Base-by-base conservation (phyloP, 108 stramenopile species). In the Cyclotella choctawhatcheeana region DNA sequence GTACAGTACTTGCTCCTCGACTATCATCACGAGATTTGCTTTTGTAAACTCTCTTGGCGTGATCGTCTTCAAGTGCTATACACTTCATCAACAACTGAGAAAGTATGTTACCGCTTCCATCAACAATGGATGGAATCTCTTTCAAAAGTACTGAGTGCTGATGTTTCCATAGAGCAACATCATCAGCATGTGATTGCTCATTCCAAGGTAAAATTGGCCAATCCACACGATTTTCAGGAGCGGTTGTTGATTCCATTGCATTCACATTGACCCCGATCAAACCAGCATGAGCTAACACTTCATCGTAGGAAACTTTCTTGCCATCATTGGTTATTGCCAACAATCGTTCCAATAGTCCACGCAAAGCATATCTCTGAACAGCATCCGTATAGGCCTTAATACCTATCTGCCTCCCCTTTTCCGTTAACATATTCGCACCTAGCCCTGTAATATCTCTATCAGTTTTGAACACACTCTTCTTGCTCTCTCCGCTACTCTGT, bases 181-280 rank as follows among this genome's bases (percentile, higher is more conserved):
- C 58, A 18, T 83, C 29, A 20, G 67, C 27, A 53, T 76, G 72
- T 16, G 76, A 71, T 44, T 35, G 62, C 53, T 82, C 77, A 20
- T 91, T 85, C 93, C 93, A 94, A 14, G 93, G 93, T 25, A 89
- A 71, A 1, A 63, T 40, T 10, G 88, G 88, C 89, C 88, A 92
- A 18, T 67, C 50, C 50, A 79, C 81, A 26, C 30, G 18, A n/a
- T 52, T 12, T 37, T 63, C 27, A n/a, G n/a, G n/a, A 25, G 50
- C 33, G 2, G 27, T 14, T 33, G 25, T 44, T 10, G 51, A 18
- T 35, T 16, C 29, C 27, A 56, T 13, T 18, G 22, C 24, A 20
- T 27, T 20, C 12, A 31, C 64, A 6, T 51, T 24, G 0, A 44
- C 50, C 18, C 59, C 65, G 10, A 48, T 32, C 70, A 79, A 61